A percentile compares a stretch with the other conserved stretches of the same genome.
Evolutionary conservation across 805 yeast species (phyloP).

Genomic region (Wickerhamiella galacta): DNA sequence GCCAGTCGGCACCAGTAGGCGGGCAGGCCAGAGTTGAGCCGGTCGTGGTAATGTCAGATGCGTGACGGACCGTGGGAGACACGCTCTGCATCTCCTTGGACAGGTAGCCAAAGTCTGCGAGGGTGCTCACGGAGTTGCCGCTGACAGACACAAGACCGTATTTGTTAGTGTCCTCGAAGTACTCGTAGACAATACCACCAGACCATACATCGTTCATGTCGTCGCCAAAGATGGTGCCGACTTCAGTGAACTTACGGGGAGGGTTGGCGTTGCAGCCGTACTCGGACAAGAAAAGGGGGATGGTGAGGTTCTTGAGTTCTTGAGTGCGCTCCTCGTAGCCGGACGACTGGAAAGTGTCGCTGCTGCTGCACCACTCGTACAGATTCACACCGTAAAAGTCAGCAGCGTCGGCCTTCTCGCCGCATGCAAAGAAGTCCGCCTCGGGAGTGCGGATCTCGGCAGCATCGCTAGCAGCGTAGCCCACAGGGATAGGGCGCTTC

Average conservation of each 20-base stretch:
- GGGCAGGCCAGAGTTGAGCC: slow-evolving; percentile 31
- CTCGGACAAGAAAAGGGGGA: slow-evolving; percentile 76
- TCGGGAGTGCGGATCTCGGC: slow-evolving; percentile 57
- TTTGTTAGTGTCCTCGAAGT: slow-evolving; percentile 66
- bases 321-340: slow-evolving; percentile 59
- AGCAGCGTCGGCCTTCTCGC: slow-evolving; percentile 35
- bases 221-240: slow-evolving; percentile 43
- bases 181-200: slow-evolving; percentile 89
- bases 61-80: slow-evolving; percentile 32
- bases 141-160: slow-evolving; percentile 60
- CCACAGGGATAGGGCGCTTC: slow-evolving; percentile 77
- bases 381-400: slow-evolving; percentile 76
- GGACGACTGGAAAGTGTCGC: slow-evolving; percentile 37
- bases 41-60: slow-evolving; percentile 24
- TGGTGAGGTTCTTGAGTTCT: slow-evolving; percentile 53
- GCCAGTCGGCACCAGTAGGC: slow-evolving; percentile 37
- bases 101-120: slow-evolving; percentile 43
- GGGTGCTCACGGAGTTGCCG: slow-evolving; percentile 35
- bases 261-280: slow-evolving; percentile 65
- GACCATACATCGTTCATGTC: slow-evolving; percentile 85
- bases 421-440: slow-evolving; percentile 81
- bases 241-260: slow-evolving; percentile 69
- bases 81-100: slow-evolving; percentile 36
- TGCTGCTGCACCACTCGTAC: slow-evolving; percentile 72
- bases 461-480: slow-evolving; percentile 87